Conservation (phyloP, 73 alveolate genomes). For the Halteria grandinella region DNA sequence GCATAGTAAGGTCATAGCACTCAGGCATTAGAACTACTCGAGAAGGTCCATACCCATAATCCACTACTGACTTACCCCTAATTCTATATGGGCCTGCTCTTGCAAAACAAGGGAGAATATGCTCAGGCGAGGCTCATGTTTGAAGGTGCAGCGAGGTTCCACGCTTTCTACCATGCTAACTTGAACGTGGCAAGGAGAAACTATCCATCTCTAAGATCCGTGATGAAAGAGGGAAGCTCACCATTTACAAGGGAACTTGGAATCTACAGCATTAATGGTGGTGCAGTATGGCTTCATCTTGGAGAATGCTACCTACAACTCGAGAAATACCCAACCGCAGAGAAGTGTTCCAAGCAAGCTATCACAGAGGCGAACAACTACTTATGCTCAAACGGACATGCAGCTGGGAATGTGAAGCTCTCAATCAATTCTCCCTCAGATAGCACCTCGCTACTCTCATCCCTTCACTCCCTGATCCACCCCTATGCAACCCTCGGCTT, state of each 20-base stretch:
- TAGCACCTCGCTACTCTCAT: too few species aligned
- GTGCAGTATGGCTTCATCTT: slow-evolving; percentile 24
- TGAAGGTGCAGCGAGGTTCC: slow-evolving; percentile 5
- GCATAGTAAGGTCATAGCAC: not conserved
- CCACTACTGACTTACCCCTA: slow-evolving; percentile 28
- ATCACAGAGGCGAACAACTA: too few species aligned
- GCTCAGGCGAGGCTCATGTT: not conserved
- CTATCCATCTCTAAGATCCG: slow-evolving; percentile 2
- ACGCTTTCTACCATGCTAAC: not conserved
- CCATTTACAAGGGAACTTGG: not conserved
- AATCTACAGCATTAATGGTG: not conserved
- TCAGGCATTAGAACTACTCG: not conserved
- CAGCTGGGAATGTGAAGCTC: too few species aligned
- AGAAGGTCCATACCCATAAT: not conserved
- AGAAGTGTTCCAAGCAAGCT: too few species aligned
- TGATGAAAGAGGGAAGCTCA: not conserved
- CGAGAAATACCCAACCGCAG: slow-evolving; percentile 20
- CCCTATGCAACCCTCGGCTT: too few species aligned
- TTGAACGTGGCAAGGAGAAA: not conserved
- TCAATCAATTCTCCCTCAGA: too few species aligned
- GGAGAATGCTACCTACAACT: slow-evolving; percentile 9
- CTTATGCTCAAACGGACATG: too few species aligned
- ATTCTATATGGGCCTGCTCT: not conserved
- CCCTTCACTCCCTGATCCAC: too few species aligned
- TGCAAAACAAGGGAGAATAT: not conserved